These are phyloP conservation scores for Amphibolis antarctica DNA, from an alignment of 106 monocot genomes.

Conservation along the genomic window DNA sequence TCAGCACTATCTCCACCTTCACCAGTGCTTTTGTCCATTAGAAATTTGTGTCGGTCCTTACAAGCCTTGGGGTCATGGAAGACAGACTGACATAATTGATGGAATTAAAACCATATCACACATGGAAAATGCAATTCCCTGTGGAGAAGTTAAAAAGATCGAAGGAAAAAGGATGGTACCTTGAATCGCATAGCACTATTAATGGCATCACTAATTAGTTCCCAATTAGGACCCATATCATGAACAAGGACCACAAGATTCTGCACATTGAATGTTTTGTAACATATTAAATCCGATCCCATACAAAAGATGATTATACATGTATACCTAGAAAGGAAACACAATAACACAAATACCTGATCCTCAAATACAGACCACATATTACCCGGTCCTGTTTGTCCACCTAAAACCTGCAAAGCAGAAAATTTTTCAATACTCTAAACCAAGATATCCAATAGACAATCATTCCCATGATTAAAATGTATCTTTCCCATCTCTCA, in stretches of 20 bases:
- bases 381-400: conserved; percentile 60
- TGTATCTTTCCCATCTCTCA: too few species aligned
- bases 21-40: conserved; percentile 72
- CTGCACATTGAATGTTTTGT: conserved; percentile 23
- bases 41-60: conserved; percentile 81
- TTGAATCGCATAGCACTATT: conserved; percentile 85
- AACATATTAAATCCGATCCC: not conserved
- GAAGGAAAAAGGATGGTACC: conserved; percentile 22
- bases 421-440: too few species aligned
- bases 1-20: conserved; percentile 99
- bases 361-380: conserved; percentile 89
- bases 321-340: not conserved
- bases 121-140: not conserved
- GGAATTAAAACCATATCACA: conserved; percentile 1
- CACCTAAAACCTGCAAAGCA: conserved; percentile 39
- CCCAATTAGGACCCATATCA: conserved; percentile 99
- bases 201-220: conserved; percentile 91
- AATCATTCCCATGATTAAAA: too few species aligned
- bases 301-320: not conserved
- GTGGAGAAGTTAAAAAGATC: not conserved
- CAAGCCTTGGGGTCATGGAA: conserved; percentile 79
- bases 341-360: conserved; percentile 42
- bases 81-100: conserved; percentile 52
- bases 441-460: too few species aligned
- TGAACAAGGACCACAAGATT: conserved; percentile 99